Base-by-base conservation (phyloP, 495 filamentous ascomycete genomes). In the Aspergillus steynii region DNA sequence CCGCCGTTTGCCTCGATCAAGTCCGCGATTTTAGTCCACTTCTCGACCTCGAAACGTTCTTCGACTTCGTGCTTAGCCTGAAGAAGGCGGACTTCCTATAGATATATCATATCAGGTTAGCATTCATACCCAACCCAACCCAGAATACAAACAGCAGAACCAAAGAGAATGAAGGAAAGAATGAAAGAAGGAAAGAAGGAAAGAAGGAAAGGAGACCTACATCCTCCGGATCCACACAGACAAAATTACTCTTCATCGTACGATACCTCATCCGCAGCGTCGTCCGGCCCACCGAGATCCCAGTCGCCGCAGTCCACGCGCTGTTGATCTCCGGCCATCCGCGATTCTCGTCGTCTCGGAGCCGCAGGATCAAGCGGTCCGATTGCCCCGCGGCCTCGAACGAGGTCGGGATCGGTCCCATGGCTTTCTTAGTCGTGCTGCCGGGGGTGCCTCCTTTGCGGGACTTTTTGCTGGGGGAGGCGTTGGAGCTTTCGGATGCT, bases 161-260 rank as follows among this genome's bases (percentile, higher is more conserved):
- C 55, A 8, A 4, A 46, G 14, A 46, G 12, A 46, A 34, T 4
- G 37, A 46, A 29, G n/a, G 34, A 42, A 20, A 20, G 29, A 27
- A 27, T 46, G 25, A 53, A 27, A 15, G 25, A 49, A 25, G n/a
- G 14, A 50, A 46, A 29, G 25, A 55, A 27, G 29, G 48, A 49
- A 48, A 57, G 29, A 25, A 53, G 12, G 37, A 48, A 28, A 53
- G 25, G 28, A 53, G 25, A 31, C 66, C 65, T 65, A 72, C 67
- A 61, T 72, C 69, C 9, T 58, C 62, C 1, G 1, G 29, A 14
- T 14, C 29, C 32, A 68, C 46, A 26, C 20, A 54, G 15, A 60
- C 59, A 32, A 72, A 69, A 32, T 72, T 72, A 2, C 56, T 57
- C 47, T 72, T 72, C 63, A 72, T 69, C 32, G 55, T 54, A 1